Evolutionary conservation across 768 basidiomycete genomes (phyloP).

Genomic region (Lactarius quietus): DNA sequence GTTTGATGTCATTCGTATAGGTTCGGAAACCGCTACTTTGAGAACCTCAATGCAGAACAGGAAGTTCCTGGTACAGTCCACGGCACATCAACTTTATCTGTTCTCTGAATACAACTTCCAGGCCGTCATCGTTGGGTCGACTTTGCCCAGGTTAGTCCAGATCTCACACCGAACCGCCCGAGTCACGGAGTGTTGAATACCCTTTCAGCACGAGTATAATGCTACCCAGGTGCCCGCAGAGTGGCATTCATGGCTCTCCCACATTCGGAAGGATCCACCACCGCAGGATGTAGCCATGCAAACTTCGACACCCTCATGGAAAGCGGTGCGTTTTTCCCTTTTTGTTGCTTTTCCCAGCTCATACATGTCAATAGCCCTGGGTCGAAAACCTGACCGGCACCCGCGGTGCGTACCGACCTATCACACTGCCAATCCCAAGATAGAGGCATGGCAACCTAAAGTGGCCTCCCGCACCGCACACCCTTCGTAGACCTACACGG

Average conservation of each 20-base stretch:
- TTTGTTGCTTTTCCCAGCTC: neutral
- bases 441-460: conserved; percentile 81
- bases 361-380: conserved; percentile 54
- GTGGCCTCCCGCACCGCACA: conserved; percentile 45
- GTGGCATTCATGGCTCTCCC: conserved; percentile 95
- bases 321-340: conserved; percentile 56
- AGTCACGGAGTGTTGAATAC: neutral
- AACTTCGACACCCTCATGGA: conserved; percentile 71
- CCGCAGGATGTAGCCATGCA: conserved; percentile 69
- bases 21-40: conserved; percentile 92
- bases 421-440: conserved; percentile 81
- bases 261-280: conserved; percentile 84
- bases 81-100: no score
- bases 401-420: conserved; percentile 84
- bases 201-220: conserved; percentile 69
- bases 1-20: conserved; percentile 38
- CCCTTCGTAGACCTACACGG: conserved; percentile 19
- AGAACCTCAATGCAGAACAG: conserved; percentile 83
- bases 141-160: conserved; percentile 65
- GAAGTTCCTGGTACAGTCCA: conserved; percentile 74
- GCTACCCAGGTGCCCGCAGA: conserved; percentile 93
- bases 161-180: neutral
- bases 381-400: conserved; percentile 91
- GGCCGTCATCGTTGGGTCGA: conserved; percentile 98
- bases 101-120: conserved; percentile 30